Evolutionary conservation across 805 yeast species (phyloP).

Genomic region (Brettanomyces custersianus): DNA sequence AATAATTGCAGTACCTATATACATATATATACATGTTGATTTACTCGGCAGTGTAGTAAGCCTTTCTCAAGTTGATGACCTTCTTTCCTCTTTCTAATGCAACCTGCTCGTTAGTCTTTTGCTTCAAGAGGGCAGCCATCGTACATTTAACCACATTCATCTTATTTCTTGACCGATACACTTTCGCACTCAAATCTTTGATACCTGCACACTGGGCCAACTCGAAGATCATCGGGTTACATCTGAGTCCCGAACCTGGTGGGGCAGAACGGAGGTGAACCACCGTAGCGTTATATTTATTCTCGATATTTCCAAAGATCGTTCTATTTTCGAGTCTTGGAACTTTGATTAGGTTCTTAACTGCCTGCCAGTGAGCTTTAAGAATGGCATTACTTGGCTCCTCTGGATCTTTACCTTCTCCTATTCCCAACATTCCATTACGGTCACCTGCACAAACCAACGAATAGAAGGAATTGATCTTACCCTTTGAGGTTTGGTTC

Average conservation of each 20-base stretch:
- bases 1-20: not conserved
- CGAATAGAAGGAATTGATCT: constrained; percentile 72
- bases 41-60: constrained; percentile 58
- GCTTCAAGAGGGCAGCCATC: constrained; percentile 73
- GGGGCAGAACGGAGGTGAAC: constrained; percentile 80
- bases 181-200: constrained; percentile 85
- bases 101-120: constrained; percentile 75
- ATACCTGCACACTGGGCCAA: constrained; percentile 91
- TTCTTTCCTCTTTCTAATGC: constrained; percentile 92
- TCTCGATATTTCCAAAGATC: constrained; percentile 71
- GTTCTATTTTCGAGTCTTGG: constrained; percentile 91
- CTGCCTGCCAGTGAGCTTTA: constrained; percentile 91
- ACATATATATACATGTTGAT: too few relatives aligned
- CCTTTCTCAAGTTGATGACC: constrained; percentile 84
- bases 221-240: constrained; percentile 82
- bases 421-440: constrained; percentile 89
- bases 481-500: constrained; percentile 89
- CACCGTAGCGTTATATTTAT: constrained; percentile 81
- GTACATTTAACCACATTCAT: constrained; percentile 92
- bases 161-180: constrained; percentile 84
- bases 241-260: constrained; percentile 88
- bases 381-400: constrained; percentile 66
- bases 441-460: constrained; percentile 87
- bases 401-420: constrained; percentile 85
- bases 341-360: constrained; percentile 69